Conservation (phyloP, 176 grass and related monocot species). For the Pontederia crassipes region DNA sequence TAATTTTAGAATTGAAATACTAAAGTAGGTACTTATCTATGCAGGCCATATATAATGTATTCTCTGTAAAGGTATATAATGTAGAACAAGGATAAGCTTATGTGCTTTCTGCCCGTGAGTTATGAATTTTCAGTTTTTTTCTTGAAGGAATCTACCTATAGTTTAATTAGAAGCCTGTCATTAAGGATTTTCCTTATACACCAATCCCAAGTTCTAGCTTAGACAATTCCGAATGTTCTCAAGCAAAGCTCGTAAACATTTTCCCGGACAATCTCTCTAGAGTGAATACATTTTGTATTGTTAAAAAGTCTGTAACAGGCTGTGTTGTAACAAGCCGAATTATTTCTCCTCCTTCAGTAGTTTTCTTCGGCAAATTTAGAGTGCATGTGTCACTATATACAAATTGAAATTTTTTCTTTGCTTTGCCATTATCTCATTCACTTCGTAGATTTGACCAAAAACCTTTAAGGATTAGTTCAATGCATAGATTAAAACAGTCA, state of each 20-base stretch:
- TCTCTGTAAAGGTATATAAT: no score
- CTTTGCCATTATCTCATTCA: conserved; percentile 21
- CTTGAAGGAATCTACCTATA: no score
- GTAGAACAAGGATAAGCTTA: no score
- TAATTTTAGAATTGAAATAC: no score
- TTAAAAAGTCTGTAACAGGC: conserved; percentile 29
- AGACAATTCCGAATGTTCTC: conserved; percentile 20
- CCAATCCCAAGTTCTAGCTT: conserved; percentile 16
- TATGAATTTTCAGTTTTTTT: no score
- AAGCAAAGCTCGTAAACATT: conserved; percentile 25
- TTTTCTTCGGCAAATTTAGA: conserved; percentile 27
- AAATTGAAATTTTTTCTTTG: conserved; percentile 34
- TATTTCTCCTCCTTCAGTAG: conserved; percentile 31
- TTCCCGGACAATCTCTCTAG: conserved; percentile 28
- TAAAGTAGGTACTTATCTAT: no score
- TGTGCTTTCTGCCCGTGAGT: no score
- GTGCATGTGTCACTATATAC: conserved; percentile 34
- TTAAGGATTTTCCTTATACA: conserved; percentile 12
- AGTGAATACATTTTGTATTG: conserved; percentile 24
- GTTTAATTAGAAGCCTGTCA: no score
- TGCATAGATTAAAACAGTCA: conserved; percentile 27
- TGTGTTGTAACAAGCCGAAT: conserved; percentile 20
- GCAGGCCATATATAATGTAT: no score
- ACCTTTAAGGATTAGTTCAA: conserved; percentile 34
- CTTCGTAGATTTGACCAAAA: conserved; percentile 36